Conservation (phyloP, 2,329 filamentous ascomycete genomes). For the Escovopsis sp. region DNA sequence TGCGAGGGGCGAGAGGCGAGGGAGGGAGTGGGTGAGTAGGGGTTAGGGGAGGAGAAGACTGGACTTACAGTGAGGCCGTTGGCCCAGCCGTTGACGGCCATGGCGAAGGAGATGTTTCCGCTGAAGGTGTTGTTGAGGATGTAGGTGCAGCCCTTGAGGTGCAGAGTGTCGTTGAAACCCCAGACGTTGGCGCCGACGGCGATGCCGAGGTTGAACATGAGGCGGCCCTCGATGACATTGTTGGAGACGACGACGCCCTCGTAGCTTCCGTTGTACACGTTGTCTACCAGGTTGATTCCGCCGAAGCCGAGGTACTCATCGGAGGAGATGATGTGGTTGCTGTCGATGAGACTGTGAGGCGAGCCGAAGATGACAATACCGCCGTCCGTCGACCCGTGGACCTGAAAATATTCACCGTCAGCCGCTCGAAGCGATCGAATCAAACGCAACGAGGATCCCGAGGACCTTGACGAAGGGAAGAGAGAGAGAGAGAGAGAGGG, state of each 20-base stretch:
- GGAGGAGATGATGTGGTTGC: conserved; percentile 12
- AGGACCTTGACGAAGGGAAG: too few relatives aligned
- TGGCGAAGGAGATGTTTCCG: conserved; percentile 11
- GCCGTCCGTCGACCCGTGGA: conserved; percentile 11
- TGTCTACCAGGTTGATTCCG: conserved; percentile 14
- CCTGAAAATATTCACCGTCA: conserved; percentile 2
- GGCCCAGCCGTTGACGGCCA: conserved; percentile 13
- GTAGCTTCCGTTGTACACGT: conserved; percentile 11
- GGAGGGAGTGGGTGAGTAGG: too few relatives aligned
- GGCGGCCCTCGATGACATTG: conserved; percentile 10
- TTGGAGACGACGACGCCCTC: conserved; percentile 11
- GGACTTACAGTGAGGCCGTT: conserved; percentile 8
- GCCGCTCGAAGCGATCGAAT: too few relatives aligned
- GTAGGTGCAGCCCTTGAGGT: conserved; percentile 8
- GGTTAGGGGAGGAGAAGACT: background rate
- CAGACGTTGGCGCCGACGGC: conserved; percentile 13
- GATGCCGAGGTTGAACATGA: conserved; percentile 13
- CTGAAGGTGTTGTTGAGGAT: conserved; percentile 10
- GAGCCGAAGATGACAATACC: conserved; percentile 14
- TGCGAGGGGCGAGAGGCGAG: too few relatives aligned
- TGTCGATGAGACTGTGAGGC: conserved; percentile 10
- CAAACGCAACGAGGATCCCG: too few relatives aligned
- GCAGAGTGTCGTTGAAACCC: conserved; percentile 9
- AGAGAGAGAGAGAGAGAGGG: too few relatives aligned
- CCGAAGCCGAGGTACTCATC: conserved; percentile 11